Evolutionary conservation across 2,329 filamentous ascomycete genomes (phyloP), one percentile per base, ranked within the genome.

Genomic region (Penicillium occitanis): DNA sequence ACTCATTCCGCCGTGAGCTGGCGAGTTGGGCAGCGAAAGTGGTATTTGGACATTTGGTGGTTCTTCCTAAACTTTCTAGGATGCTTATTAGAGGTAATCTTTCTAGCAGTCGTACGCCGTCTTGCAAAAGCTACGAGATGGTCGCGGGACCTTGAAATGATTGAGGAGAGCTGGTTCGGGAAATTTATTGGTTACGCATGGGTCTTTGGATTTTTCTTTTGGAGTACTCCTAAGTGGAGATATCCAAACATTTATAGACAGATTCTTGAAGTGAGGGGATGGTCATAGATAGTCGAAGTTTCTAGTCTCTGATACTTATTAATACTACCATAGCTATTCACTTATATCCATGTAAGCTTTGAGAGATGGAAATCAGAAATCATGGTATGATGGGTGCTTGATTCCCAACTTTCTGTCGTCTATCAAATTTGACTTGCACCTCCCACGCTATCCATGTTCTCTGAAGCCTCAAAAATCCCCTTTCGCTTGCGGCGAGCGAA

Each of bases 41-140:
- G 60, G 44, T 17, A 37, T 51, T 19, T 51, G n/a, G 25, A 40
- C 28, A 51, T 62, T 22, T 62, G 44, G 44, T 53, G 46, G 60
- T 62, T 51, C 60, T 62, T 62, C 8, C n/a, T 62, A 1, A 62
- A 62, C n/a, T 62, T 62, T 28, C n/a, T 62, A 14, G 60, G 30
- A 3, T 62, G 60, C n/a, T 28, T 42, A 22, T 22, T 17, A 37
- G 60, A 62, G 40, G 17, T 33, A 10, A 25, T 40, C 5, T n/a
- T 14, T 37, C 14, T 53, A 4, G 17, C 33, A 7, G 35, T 37
- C 37, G n/a, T 62, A 22, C 44, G 46, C 4, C 4, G 35, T 11
- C 13, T 51, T 40, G 60, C 60, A 37, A 40, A n/a, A 40, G 50
- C 11, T 10, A 62, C 25, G n/a, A 51, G n/a, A 25, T 37, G 8